Base-by-base conservation (phyloP, 2,329 filamentous ascomycete species). In the Fusarium albosuccineum region DNA sequence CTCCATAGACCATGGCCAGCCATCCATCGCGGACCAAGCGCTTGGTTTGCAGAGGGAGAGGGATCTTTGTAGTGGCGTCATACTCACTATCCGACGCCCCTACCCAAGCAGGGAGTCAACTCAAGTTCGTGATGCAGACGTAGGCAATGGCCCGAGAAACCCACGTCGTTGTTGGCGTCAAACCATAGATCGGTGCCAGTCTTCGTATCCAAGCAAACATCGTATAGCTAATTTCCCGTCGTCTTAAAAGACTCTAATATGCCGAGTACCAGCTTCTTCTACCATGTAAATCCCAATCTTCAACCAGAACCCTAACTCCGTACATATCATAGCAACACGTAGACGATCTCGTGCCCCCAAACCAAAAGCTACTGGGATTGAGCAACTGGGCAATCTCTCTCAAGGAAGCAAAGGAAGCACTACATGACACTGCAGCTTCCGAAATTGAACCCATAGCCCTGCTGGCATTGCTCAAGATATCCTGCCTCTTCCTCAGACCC, bases 391-490 rank as follows among this genome's bases (percentile, higher is more conserved):
- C 17, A 22, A 22, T 22, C 17, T 22, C 17, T 22, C 17, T 22
- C 17, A 22, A 22, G 17, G 17, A 22, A 22, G 17, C 17, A 22
- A 22, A 22, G 17, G 17, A 22, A 22, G 17, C 42, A 46, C 77
- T 74, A 89, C 87, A 89, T 89, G 5, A 88, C 74, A 33, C 59
- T 78, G 72, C 87, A 89, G 68, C 76, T 82, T 37, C 80, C 79
- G 29, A 81, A 66, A 50, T 80, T 79, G 61, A 81, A 74, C 8
- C 82, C 82, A 49, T 85, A 82, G 39, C 82, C 81, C 58, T 82
- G 78, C 68, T 85, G 83, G 65, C 88, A 87, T 74, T 89, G 86
- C 62, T 95, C 92, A 73, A 97, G 79, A 77, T 97, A 97, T 0
- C 92, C 91, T 26, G 89, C 87, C 50, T 94, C 92, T 60, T 93